A percentile compares a stretch with the other conserved stretches of the same genome.
Conservation (phyloP, 495 filamentous ascomycete genomes). For the Aspergillus leporis region DNA sequence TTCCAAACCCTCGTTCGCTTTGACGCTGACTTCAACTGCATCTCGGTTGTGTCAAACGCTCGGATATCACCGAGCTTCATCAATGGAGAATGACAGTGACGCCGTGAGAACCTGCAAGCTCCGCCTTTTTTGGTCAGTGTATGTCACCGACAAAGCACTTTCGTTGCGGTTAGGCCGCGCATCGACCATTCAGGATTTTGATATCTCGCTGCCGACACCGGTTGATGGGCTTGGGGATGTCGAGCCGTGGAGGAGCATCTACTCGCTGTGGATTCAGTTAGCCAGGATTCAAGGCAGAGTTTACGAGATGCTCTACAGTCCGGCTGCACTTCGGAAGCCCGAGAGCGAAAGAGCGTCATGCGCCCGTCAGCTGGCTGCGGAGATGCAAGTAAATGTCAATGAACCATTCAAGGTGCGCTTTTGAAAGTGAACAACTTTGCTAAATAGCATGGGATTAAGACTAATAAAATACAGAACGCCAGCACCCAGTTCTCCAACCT, state of each 20-base stretch:
- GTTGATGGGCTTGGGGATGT: slow-evolving; percentile 28
- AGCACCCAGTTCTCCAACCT: not conserved
- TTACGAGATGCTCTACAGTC: slow-evolving; percentile 63
- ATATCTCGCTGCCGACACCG: slow-evolving; percentile 54
- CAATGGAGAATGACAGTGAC: slow-evolving; percentile 47
- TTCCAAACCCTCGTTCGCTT: slow-evolving; percentile 63
- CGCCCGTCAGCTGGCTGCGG: slow-evolving; percentile 33
- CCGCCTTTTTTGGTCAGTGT: slow-evolving; percentile 62
- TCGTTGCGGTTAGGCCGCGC: slow-evolving; percentile 66
- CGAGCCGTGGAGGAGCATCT: slow-evolving; percentile 30
- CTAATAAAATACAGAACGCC: slow-evolving; percentile 1
- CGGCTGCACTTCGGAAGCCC: slow-evolving; percentile 52
- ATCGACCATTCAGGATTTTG: slow-evolving; percentile 61
- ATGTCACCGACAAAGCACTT: slow-evolving; percentile 60
- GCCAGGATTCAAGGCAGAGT: slow-evolving; percentile 57
- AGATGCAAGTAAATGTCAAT: slow-evolving; percentile 34
- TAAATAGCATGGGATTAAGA: not conserved
- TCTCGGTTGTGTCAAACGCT: slow-evolving; percentile 61
- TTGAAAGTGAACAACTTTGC: not conserved
- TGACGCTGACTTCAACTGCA: slow-evolving; percentile 59
- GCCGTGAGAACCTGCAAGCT: slow-evolving; percentile 37
- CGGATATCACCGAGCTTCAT: slow-evolving; percentile 60
- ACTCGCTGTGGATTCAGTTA: slow-evolving; percentile 50
- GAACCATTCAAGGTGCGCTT: slow-evolving; percentile 36
- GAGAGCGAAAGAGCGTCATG: slow-evolving; percentile 42